phyloP scores from a whole-genome alignment of 352 stramenopile species.

The Peronosclerospora sorghi region DNA sequence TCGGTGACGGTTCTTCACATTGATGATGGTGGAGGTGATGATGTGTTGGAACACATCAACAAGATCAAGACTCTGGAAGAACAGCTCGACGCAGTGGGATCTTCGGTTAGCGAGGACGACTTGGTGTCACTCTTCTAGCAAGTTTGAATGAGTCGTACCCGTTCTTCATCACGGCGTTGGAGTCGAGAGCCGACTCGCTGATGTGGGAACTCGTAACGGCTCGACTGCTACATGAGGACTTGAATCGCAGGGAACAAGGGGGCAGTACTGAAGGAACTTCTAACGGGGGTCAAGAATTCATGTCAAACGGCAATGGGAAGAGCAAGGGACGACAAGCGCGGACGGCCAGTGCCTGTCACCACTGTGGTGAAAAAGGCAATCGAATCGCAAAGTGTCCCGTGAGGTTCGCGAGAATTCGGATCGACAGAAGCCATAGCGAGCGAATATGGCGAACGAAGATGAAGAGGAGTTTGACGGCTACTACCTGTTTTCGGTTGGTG shows the following conservation, averaged over 20 bases:
- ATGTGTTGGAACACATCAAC: too few species aligned
- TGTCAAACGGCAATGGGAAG: neutral
- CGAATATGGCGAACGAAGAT: neutral
- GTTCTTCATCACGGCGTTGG: neutral
- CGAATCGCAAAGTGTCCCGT: neutral
- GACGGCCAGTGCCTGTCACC: neutral
- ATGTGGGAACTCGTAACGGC: too few species aligned
- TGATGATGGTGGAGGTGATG: neutral
- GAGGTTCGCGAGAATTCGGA: neutral
- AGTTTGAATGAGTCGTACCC: neutral
- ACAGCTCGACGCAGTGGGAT: neutral
- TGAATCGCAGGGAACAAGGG: conserved; percentile 7
- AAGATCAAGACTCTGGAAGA: too few species aligned
- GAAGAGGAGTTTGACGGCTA: neutral
- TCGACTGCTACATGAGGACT: conserved; percentile 2
- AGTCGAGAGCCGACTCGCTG: too few species aligned
- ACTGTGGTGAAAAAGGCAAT: neutral
- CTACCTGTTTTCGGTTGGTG: neutral
- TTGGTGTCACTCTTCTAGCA: too few species aligned
- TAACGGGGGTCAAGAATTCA: neutral
- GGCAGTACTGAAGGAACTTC: neutral
- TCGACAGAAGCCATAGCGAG: neutral
- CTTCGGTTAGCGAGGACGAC: neutral
- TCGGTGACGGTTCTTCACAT: neutral
- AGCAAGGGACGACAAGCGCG: too few species aligned